Base-by-base conservation (phyloP, 805 yeast species). In the Lachancea sp. region DNA sequence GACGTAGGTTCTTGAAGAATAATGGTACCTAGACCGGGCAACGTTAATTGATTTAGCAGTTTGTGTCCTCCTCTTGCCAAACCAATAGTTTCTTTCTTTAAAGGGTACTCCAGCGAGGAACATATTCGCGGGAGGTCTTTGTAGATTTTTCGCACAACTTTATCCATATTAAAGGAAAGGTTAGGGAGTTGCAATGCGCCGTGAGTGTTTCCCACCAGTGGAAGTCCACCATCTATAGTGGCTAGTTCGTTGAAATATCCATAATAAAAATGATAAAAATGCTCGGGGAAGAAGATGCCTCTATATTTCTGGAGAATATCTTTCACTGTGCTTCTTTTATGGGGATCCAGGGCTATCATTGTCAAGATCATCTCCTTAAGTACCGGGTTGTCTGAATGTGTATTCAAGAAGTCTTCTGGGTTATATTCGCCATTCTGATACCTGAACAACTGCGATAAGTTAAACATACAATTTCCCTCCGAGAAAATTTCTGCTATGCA, bases 391-490 rank as follows among this genome's bases (percentile, higher is more conserved):
- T 74, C 71, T 38, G 86, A 62, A 45, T 79, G 79, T 0, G 49
- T 51, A 11, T 46, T 33, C 8, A 59, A 39, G 19, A 46, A 49
- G 32, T 37, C 50, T n/a, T 26, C 29, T 7, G 95, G 95, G 17
- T 62, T 60, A 56, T 74, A 81, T 48, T 84, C 89, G 2, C 79
- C 75, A 47, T 76, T 77, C 55, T 82, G 82, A 63, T 84, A 93
- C 63, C 82, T 85, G 70, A 86, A 91, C 49, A 90, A 68, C 57
- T 90, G 95, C 0, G 98, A 81, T 11, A 93, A 72, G 0, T 95
- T 82, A 62, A 93, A 91, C 0, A 87, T 73, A 0, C 97, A 85
- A 15, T 85, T 74, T 0, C 97, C 97, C 52, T 93, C 98, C 16
- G 80, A 67, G 52, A 83, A 87, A 6, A 93, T 65, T 62, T 93